A percentile compares a stretch with the other conserved stretches of the same genome.
phyloP scores from a whole-genome alignment of 345 rosid species.

The Cardamine occulta region DNA sequence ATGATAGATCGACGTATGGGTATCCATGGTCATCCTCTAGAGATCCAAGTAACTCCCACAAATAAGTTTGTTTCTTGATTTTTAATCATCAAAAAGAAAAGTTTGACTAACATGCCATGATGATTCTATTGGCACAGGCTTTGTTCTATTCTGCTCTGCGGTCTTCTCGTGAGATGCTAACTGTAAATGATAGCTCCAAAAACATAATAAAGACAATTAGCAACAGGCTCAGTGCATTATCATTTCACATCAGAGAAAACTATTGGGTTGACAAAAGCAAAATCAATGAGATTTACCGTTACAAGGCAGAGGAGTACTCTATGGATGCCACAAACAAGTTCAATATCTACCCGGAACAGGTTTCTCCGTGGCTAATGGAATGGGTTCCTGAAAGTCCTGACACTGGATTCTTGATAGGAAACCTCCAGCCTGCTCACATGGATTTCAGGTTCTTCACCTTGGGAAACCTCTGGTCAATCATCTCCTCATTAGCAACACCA shows the following conservation, averaged over 20 bases:
- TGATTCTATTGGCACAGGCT: constrained; percentile 54
- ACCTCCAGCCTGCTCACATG: constrained; percentile 95
- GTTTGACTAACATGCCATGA: not conserved
- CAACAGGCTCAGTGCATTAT: constrained; percentile 88
- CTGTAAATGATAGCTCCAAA: constrained; percentile 88
- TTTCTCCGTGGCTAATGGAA: constrained; percentile 87
- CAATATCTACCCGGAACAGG: constrained; percentile 94
- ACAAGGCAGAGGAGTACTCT: constrained; percentile 91
- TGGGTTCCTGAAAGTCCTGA: constrained; percentile 86
- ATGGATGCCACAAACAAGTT: constrained; percentile 92
- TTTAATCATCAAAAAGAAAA: not conserved
- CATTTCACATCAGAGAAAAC: constrained; percentile 92
- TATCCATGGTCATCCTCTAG: constrained; percentile 93
- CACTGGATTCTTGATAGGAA: constrained; percentile 84
- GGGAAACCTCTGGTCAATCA: constrained; percentile 83
- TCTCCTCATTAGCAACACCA: constrained; percentile 58
- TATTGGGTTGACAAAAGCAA: constrained; percentile 85
- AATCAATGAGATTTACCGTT: constrained; percentile 73
- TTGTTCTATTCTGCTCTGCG: constrained; percentile 87
- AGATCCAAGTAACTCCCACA: constrained; percentile 65
- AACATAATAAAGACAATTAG: constrained; percentile 76
- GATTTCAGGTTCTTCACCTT: constrained; percentile 90
- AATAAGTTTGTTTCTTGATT: not conserved
- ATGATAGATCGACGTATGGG: constrained; percentile 98
- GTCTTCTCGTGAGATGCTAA: constrained; percentile 86